A percentile compares a stretch with the other conserved stretches of the same genome.
Evolutionary conservation across 1,284 basidiomycete species (phyloP).

Genomic region (Malassezia cuniculi): DNA sequence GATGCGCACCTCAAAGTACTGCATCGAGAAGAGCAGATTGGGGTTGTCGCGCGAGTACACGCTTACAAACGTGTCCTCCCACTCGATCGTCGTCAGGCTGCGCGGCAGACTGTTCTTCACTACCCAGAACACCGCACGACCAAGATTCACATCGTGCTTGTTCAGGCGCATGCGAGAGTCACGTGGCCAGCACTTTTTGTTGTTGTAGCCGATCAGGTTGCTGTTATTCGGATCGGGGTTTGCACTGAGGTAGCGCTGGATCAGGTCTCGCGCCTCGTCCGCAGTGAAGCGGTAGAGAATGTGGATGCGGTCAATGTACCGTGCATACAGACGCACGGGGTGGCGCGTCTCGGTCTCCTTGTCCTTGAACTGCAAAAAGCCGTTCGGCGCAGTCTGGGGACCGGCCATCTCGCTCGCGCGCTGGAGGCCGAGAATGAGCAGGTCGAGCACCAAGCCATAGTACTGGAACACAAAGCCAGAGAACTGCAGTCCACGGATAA

Average conservation of each 20-base stretch:
- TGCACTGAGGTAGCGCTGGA: conserved; percentile 89
- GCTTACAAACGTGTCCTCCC: conserved; percentile 50
- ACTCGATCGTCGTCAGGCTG: conserved; percentile 94
- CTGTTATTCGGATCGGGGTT: conserved; percentile 98
- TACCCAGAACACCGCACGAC: conserved; percentile 97
- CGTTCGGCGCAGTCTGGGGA: conserved; percentile 41
- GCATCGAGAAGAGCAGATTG: conserved; percentile 95
- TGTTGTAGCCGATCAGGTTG: conserved; percentile 97
- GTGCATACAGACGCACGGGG: conserved; percentile 42
- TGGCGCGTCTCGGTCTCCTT: conserved; percentile 39
- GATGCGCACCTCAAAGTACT: conserved; percentile 91
- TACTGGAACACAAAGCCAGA: conserved; percentile 45
- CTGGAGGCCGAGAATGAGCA: conserved; percentile 41
- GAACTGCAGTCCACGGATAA: conserved; percentile 45
- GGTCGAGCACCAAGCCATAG: conserved; percentile 42
- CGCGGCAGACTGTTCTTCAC: conserved; percentile 93
- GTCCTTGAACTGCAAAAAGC: conserved; percentile 40
- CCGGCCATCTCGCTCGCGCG: conserved; percentile 44
- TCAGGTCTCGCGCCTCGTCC: conserved; percentile 91
- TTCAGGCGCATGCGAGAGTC: conserved; percentile 98
- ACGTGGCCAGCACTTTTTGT: conserved; percentile 96
- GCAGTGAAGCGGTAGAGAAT: conserved; percentile 94
- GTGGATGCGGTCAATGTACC: conserved; percentile 44
- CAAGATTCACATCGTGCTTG: conserved; percentile 98
- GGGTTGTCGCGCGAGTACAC: conserved; percentile 98